Evolutionary conservation across 345 rosid species (phyloP), one percentile per base, ranked within the genome.

Genomic region (Physaria fendleri): DNA sequence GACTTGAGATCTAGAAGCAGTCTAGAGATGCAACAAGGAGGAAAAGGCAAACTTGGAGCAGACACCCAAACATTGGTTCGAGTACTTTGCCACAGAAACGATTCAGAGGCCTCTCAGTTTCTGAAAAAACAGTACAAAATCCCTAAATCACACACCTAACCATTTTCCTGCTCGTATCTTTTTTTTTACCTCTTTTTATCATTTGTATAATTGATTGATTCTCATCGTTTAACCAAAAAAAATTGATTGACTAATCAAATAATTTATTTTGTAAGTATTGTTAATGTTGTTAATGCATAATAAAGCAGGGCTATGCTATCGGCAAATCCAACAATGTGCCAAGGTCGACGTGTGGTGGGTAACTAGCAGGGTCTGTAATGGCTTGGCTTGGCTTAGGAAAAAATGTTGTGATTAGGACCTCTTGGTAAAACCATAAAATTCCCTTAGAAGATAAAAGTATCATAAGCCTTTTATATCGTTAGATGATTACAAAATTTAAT

Each of bases 71-170:
- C 88, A 14, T 46, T 89, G 35, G 56, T 93, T 53, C 79, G 97
- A 74, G 76, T 93, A 69, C 64, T 93, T 59, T 93, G 99, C 58
- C 99, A 93, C 73, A 76, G 97, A 64, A 75, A 75, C 24, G 99
- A 89, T 61, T 71, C 95, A 20, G 97, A 93, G 62, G 94, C 99
- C 21, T 82, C 97, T 23, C 84, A 80, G 46, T 93, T 87, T 78
- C 83, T 93, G 13, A 93, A 89, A 79, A 93, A 87, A 62, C 95
- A 93, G 76, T 89, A 83, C 81, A 88, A 81, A 71, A 81, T 93
- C 64, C 99, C 99, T 32, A 89, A 76, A 50, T 86, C 97, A 61
- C 71, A 64, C 49, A 35, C 50, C 49, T 68, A 61, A 41, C 17
- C 34, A 4, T 33, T 46, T n/a, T n/a, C n/a, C n/a, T n/a, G n/a